Evolutionary conservation across 164 flowering plant genomes (phyloP).

Genomic region (Pachysandra terminalis): DNA sequence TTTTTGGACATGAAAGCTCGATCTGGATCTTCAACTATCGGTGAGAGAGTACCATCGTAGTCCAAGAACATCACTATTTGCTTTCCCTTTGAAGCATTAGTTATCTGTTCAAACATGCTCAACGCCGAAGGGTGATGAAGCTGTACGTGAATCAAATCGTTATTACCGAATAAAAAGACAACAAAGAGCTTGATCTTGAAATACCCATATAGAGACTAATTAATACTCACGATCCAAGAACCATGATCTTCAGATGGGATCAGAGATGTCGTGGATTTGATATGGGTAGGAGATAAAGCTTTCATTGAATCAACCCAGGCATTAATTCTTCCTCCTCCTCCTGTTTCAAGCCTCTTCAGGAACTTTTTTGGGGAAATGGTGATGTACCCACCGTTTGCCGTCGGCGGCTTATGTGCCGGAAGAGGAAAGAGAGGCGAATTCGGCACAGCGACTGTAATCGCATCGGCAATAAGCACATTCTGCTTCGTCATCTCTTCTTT

Average conservation of each 20-base stretch:
- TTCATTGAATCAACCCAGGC: constrained; percentile 52
- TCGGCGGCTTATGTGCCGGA: constrained; percentile 22
- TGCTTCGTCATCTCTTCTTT: constrained; percentile 28
- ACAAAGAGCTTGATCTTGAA: background rate
- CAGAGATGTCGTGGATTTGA: constrained; percentile 32
- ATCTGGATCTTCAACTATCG: constrained; percentile 89
- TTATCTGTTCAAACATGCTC: constrained; percentile 62
- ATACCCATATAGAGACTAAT: background rate
- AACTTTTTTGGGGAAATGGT: constrained; percentile 29
- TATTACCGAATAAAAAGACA: background rate
- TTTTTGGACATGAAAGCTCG: constrained; percentile 78
- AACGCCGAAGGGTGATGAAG: constrained; percentile 76
- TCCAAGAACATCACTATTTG: constrained; percentile 80
- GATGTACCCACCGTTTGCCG: constrained; percentile 18
- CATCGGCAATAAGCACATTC: constrained; percentile 26
- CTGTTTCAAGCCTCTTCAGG: constrained; percentile 29
- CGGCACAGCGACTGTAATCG: constrained; percentile 18
- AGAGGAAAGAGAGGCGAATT: constrained; percentile 25
- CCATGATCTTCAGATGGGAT: constrained; percentile 10
- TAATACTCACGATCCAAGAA: constrained; percentile 38
- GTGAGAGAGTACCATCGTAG: constrained; percentile 91
- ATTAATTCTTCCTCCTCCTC: constrained; percentile 29
- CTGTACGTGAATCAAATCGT: constrained; percentile 27
- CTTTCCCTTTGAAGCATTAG: constrained; percentile 57
- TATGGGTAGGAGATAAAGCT: constrained; percentile 80